Percentiles rank a stretch among this genome's conserved stretches.
These are phyloP conservation scores for Fusarium annulatum DNA, from an alignment of 2,329 filamentous ascomycete species.

Conservation along the genomic window DNA sequence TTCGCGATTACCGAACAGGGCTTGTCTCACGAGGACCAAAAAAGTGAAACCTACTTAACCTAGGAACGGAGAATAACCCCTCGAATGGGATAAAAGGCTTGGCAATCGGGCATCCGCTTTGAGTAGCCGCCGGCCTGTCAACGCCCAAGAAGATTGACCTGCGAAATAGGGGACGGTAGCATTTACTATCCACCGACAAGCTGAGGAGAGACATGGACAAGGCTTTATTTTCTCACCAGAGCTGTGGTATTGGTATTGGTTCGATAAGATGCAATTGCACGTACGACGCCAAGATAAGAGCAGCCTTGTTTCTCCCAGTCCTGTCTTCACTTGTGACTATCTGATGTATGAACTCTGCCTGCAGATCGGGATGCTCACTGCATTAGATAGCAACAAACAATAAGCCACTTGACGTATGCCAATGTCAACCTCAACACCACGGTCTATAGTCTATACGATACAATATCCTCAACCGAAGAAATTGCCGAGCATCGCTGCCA, in stretches of 20 bases:
- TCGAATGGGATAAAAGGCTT: conserved; percentile 17
- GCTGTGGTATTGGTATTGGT: background rate
- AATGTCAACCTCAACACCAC: conserved; percentile 19
- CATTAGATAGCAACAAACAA: background rate
- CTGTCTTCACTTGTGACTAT: background rate
- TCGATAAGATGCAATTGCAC: conserved; percentile 3
- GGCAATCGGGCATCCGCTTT: background rate
- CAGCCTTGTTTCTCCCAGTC: background rate
- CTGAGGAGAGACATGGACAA: background rate
- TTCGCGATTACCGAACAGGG: conserved; percentile 28
- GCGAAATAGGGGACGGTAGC: conserved; percentile 5
- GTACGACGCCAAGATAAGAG: conserved; percentile 23
- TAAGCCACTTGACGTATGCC: conserved; percentile 14
- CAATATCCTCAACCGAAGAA: background rate
- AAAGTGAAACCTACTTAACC: conserved; percentile 8
- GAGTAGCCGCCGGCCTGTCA: conserved; percentile 8
- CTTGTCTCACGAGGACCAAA: conserved; percentile 20
- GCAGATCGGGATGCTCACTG: background rate
- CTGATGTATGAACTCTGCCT: background rate
- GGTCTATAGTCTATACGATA: background rate
- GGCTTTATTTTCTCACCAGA: background rate
- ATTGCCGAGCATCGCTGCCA: background rate
- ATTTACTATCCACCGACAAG: background rate
- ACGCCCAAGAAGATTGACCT: background rate
- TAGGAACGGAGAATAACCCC: conserved; percentile 23